Conservation (phyloP, 2,329 filamentous ascomycete genomes). For the Pyrenochaeta sp. region DNA sequence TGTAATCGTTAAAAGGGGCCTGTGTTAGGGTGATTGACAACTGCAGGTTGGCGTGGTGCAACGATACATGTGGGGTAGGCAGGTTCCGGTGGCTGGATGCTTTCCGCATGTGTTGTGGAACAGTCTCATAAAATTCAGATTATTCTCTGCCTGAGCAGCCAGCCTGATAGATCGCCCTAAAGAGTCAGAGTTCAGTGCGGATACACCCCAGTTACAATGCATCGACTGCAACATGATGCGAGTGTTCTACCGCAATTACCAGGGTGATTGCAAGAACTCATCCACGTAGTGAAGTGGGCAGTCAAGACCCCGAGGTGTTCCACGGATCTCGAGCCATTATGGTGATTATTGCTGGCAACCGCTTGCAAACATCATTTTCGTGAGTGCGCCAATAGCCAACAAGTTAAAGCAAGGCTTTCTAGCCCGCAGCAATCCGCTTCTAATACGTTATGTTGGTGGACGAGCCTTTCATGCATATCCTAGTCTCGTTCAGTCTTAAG, state of each 20-base stretch:
- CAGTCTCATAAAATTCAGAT: not conserved
- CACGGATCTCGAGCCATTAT: no score
- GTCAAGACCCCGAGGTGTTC: no score
- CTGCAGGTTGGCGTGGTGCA: not conserved
- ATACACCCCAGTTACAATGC: no score
- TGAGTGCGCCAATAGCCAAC: not conserved
- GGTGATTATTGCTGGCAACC: no score
- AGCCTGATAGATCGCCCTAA: not conserved
- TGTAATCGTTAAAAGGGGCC: not conserved
- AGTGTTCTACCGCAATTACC: no score
- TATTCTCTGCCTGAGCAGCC: not conserved
- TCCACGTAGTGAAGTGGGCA: no score
- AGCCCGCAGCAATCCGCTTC: not conserved
- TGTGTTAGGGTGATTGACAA: not conserved
- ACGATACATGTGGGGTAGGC: slow-evolving; percentile 3
- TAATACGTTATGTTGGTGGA: not conserved
- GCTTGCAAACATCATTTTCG: not conserved
- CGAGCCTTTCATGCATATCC: slow-evolving; percentile 4
- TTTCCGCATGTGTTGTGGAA: not conserved
- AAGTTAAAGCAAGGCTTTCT: not conserved
- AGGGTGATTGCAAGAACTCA: no score
- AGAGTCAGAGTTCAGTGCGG: no score
- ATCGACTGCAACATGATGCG: no score
- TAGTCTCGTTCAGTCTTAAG: slow-evolving; percentile 26
- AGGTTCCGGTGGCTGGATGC: not conserved